Evolutionary conservation across 1,139 yeast genomes (phyloP), one percentile per base, ranked within the genome.

Genomic region (Blastobotrys persicus): DNA sequence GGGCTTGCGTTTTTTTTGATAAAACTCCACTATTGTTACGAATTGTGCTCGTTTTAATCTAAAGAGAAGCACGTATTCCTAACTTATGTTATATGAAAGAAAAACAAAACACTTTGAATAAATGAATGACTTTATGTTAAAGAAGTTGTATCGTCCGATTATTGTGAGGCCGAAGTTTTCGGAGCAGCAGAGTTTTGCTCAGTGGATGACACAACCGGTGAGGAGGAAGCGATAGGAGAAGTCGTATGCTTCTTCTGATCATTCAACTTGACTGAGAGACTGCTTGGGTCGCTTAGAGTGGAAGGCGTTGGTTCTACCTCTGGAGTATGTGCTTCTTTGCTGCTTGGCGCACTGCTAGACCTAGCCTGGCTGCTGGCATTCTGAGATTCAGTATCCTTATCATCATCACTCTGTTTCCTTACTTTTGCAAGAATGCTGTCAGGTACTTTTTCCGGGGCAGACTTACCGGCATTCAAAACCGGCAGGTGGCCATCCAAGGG

Each of bases 381-480:
- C n/a, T 23, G 28, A 23, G 28, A 9, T 9, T 37, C 14, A 26
- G 11, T 16, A 19, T 34, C 19, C 3, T 16, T 37, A 12, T 16
- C 41, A 4, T 37, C 19, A 17, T 37, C n/a, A 34, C n/a, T n/a
- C 9, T 23, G 28, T 23, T 23, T 23, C 9, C 28, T 9, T 6
- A 23, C 28, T 9, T 37, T 37, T 4, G 19, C 41, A 26, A 37
- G 19, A 11, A 37, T 23, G n/a, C 19, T 13, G 7, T 16, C 41
- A 12, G 41, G 41, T 18, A 37, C 41, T 12, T 37, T 37, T 37
- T 37, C 41, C n/a, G 41, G 41, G 14, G 41, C 41, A 18, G 41
- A 37, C 11, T 37, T 37, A 4, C 41, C 41, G n/a, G 41, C 41
- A 28, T 37, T 37, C 28, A 37, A 13, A 18, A 37, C 41, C 4